phyloP scores from a whole-genome alignment of 2,329 filamentous ascomycete genomes.

The Ustulina deusta region DNA sequence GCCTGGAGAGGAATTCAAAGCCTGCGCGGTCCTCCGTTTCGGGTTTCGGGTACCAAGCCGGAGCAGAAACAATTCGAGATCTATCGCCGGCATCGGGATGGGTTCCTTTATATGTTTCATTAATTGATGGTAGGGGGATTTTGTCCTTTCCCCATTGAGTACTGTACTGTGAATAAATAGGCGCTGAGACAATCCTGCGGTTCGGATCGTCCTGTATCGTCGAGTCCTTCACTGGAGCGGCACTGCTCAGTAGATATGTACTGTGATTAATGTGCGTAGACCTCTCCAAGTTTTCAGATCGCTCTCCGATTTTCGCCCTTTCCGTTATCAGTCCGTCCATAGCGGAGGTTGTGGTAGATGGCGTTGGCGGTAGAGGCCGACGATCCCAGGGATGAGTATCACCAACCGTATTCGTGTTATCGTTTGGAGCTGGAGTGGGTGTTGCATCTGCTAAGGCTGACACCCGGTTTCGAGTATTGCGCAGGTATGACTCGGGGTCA shows the following conservation, averaged over 20 bases:
- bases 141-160: slow-evolving; percentile 53
- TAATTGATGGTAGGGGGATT: slow-evolving; percentile 62
- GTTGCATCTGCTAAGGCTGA: slow-evolving; percentile 35
- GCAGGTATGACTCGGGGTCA: slow-evolving; percentile 37
- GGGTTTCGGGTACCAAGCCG: slow-evolving; percentile 45
- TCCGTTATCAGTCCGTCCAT: slow-evolving; percentile 44
- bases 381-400: slow-evolving; percentile 56
- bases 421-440: slow-evolving; percentile 32
- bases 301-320: slow-evolving; percentile 39
- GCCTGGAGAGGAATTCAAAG: slow-evolving; percentile 60
- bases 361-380: slow-evolving; percentile 63
- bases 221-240: slow-evolving; percentile 29
- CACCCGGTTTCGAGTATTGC: slow-evolving; percentile 30
- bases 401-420: slow-evolving; percentile 28
- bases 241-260: slow-evolving; percentile 40
- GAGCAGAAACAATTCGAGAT: slow-evolving; percentile 61
- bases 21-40: slow-evolving; percentile 52
- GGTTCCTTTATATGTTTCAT: slow-evolving; percentile 53
- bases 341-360: slow-evolving; percentile 54
- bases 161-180: slow-evolving; percentile 58
- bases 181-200: slow-evolving; percentile 64
- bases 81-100: slow-evolving; percentile 49
- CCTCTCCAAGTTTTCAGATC: slow-evolving; percentile 21
- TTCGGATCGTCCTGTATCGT: slow-evolving; percentile 50
- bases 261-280: slow-evolving; percentile 37